Evolutionary conservation across 768 basidiomycete genomes (phyloP).

Genomic region (Mycena galericulata): DNA sequence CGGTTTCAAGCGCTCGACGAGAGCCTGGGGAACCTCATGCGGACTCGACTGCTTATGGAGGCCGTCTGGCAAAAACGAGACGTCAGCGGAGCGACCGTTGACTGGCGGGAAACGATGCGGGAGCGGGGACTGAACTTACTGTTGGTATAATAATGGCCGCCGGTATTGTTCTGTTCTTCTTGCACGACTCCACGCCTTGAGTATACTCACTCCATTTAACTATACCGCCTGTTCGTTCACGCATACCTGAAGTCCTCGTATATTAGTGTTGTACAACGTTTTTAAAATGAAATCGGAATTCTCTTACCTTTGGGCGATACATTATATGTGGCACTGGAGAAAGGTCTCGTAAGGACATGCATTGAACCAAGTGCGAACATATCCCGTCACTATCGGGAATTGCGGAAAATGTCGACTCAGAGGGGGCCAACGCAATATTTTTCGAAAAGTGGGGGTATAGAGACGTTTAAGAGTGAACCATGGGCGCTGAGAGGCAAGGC

Average conservation of each 20-base stretch:
- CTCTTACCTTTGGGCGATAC: constrained; percentile 19
- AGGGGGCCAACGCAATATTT: background rate
- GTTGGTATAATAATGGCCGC: constrained; percentile 53
- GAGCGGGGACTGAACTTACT: constrained; percentile 63
- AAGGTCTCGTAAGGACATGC: background rate
- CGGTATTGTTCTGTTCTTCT: background rate
- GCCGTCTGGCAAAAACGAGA: constrained; percentile 78
- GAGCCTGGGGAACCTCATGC: constrained; percentile 70
- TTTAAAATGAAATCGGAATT: background rate
- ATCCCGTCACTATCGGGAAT: constrained; percentile 21
- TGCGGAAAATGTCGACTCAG: background rate
- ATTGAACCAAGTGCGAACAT: background rate
- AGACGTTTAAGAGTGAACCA: background rate
- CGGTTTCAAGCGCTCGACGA: constrained; percentile 67
- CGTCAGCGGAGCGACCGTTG: constrained; percentile 61
- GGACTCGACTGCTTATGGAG: constrained; percentile 72
- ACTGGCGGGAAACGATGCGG: constrained; percentile 71
- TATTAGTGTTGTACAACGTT: constrained; percentile 29
- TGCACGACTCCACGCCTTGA: background rate
- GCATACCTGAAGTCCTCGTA: constrained; percentile 17
- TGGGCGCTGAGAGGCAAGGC: background rate
- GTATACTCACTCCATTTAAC: constrained; percentile 8
- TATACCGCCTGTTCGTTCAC: constrained; percentile 3
- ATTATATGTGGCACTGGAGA: no score
- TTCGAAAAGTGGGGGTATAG: background rate